Base-by-base conservation (phyloP, 495 filamentous ascomycete genomes). In the Xylaria curta region DNA sequence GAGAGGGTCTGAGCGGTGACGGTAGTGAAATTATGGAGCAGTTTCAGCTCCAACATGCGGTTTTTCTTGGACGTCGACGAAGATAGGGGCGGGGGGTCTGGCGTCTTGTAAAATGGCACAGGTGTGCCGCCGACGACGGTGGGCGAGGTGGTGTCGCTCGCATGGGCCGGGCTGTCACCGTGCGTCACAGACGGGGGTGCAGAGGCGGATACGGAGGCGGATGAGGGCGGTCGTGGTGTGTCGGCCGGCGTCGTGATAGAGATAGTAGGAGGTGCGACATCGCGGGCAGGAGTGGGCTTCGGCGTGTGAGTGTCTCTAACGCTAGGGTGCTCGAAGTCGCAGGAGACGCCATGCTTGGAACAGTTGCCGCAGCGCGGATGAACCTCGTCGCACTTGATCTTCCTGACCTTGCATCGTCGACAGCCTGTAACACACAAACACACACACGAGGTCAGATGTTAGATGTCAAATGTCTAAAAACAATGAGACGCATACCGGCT, bases 361-460 rank as follows among this genome's bases (percentile, higher is more conserved):
- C 89, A 91, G 75, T 90, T 90, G 51, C 87, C 86, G 71, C 89
- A 91, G 19, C 82, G 75, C 0, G 89, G 89, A 78, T 90, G 88
- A 9, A 88, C 80, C 74, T 90, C 89, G 75, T 91, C 89, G 80
- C 89, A 91, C 86, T 91, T 91, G 62, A 91, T 89, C 79, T 90
- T 90, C 54, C 89, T 82, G 61, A 80, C 78, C 80, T 90, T 91
- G 81, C 89, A 91, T 49, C 88, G 82, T 69, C 82, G 80, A 71
- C 89, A 91, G 31, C 89, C 70, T 72, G 19, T 56, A 62, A 13
- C 36, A 31, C 28, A 31, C 28, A 31, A 31, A 31, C 26, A 66
- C 17, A 31, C 24, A n/a, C 62, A 61, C 49, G 31, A 10, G 26
- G 56, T 36, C 56, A 59, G 56, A 21, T n/a, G 58, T 38, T n/a